Base-by-base conservation (phyloP, 1,284 basidiomycete genomes). In the Ceratobasidium sp. region DNA sequence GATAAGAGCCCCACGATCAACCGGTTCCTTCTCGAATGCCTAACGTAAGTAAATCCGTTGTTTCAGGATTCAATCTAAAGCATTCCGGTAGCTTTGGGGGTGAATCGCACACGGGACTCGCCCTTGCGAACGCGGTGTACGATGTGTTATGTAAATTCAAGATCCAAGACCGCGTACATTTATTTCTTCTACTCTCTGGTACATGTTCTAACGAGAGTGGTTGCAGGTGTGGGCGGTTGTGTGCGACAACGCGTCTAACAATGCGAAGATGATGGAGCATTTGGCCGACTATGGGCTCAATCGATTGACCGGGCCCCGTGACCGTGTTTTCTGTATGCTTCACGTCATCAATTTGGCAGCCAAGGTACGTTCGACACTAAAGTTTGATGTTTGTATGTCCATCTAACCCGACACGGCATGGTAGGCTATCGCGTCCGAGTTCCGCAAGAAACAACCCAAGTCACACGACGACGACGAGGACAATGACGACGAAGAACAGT, bases 191-290 rank as follows among this genome's bases (percentile, higher is more conserved):
- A n/a, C n/a, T n/a, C n/a, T n/a, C n/a, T n/a, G n/a, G n/a, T n/a
- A n/a, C n/a, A n/a, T n/a, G n/a, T n/a, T n/a, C 20, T 6, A 50
- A 3, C 38, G 14, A n/a, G 7, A 20, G 18, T 27, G 3, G 2
- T 23, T 48, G 14, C 8, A 70, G 68, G 68, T 70, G 1, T 70
- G 68, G 68, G 68, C 5, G 2, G 68, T 57, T 27, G 55, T 59
- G 10, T 70, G 68, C 38, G 33, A 70, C 38, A 70, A 70, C 35
- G 68, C 68, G 10, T 70, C 54, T 1, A 70, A 70, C 35, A 70
- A 70, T 38, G 68, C 27, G 1, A n/a, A 1, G 3, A 70, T 70
- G 52, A 70, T 70, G 68, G 20, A 52, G 12, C 30, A 33, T 35
- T 8, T 70, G 0, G 41, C 6, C 5, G 30, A 6, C 16, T 10